phyloP scores from a whole-genome alignment of 2,329 filamentous ascomycete genomes.

The Graphilbum sp. region DNA sequence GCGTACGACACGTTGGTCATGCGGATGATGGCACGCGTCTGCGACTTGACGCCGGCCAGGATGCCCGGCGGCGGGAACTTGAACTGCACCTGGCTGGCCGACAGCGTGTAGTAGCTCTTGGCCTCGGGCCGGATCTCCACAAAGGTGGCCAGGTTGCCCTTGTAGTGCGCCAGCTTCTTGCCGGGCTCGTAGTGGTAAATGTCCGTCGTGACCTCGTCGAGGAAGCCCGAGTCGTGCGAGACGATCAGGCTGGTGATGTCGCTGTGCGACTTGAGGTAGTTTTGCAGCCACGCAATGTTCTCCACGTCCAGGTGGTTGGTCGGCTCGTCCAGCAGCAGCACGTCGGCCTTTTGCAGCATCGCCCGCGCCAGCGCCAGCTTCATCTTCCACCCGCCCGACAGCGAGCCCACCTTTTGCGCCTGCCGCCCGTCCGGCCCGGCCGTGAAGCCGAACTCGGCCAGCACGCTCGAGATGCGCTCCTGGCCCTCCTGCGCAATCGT shows the following conservation, averaged over 20 bases:
- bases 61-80: constrained; percentile 96
- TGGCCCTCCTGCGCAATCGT: constrained; percentile 62
- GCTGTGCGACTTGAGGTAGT: constrained; percentile 88
- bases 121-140: constrained; percentile 84
- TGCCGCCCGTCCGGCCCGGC: constrained; percentile 79
- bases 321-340: constrained; percentile 91
- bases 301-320: constrained; percentile 96
- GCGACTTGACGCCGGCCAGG: constrained; percentile 84
- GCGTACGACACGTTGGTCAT: constrained; percentile 86
- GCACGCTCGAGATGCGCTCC: constrained; percentile 67
- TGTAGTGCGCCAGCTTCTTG: constrained; percentile 85
- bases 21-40: constrained; percentile 83
- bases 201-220: constrained; percentile 94
- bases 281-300: constrained; percentile 91
- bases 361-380: constrained; percentile 91
- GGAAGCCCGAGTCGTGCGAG: constrained; percentile 93
- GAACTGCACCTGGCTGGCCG: constrained; percentile 78
- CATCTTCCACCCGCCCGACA: constrained; percentile 99
- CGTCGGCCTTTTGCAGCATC: constrained; percentile 94
- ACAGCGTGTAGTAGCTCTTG: constrained; percentile 96
- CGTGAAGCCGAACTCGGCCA: constrained; percentile 88
- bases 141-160: constrained; percentile 68
- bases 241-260: constrained; percentile 97
- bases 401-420: constrained; percentile 74
- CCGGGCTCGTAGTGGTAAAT: constrained; percentile 95